Percentiles rank a stretch among this genome's conserved stretches.
Evolutionary conservation across 2,329 filamentous ascomycete species (phyloP).

Genomic region (Phyllosticta capitalensis): DNA sequence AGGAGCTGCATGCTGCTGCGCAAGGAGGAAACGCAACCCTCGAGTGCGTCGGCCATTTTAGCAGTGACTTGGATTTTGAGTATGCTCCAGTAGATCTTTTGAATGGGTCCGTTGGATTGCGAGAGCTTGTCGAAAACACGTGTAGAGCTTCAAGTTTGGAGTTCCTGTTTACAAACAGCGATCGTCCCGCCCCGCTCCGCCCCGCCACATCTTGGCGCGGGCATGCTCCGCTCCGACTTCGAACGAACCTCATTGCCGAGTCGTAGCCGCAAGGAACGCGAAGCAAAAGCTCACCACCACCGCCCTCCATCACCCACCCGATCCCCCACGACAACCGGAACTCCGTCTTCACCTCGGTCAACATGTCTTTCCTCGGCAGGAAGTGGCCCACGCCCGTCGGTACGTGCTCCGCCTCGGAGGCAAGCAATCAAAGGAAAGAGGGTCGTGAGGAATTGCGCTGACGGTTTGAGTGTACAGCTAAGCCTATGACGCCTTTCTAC

Average conservation of each 20-base stretch:
- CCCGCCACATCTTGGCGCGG: slow-evolving; percentile 1
- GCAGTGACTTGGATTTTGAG: neutral
- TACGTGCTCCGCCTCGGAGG: slow-evolving; percentile 23
- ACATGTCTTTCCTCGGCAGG: slow-evolving; percentile 40
- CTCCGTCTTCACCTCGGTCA: slow-evolving; percentile 14
- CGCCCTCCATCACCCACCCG: slow-evolving; percentile 3
- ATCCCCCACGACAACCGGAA: slow-evolving; percentile 7
- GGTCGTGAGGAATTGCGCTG: slow-evolving; percentile 16
- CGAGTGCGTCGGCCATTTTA: slow-evolving; percentile 36
- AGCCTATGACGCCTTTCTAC: slow-evolving; percentile 90
- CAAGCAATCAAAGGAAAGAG: neutral
- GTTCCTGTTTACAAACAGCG: slow-evolving; percentile 8
- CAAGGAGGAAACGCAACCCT: slow-evolving; percentile 51
- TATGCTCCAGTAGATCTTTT: neutral
- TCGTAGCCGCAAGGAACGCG: slow-evolving; percentile 13
- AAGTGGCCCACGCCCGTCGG: slow-evolving; percentile 43
- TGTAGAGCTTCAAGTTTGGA: neutral
- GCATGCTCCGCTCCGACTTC: slow-evolving; percentile 15
- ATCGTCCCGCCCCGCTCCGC: slow-evolving; percentile 5
- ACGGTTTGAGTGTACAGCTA: slow-evolving; percentile 49
- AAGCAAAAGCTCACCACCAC: slow-evolving; percentile 8
- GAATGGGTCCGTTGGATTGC: neutral
- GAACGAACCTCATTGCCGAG: slow-evolving; percentile 17
- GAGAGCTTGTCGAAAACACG: neutral
- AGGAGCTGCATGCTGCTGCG: slow-evolving; percentile 52